phyloP scores from a whole-genome alignment of 2,329 filamentous ascomycete genomes.

The Helicocarpus griseus region DNA sequence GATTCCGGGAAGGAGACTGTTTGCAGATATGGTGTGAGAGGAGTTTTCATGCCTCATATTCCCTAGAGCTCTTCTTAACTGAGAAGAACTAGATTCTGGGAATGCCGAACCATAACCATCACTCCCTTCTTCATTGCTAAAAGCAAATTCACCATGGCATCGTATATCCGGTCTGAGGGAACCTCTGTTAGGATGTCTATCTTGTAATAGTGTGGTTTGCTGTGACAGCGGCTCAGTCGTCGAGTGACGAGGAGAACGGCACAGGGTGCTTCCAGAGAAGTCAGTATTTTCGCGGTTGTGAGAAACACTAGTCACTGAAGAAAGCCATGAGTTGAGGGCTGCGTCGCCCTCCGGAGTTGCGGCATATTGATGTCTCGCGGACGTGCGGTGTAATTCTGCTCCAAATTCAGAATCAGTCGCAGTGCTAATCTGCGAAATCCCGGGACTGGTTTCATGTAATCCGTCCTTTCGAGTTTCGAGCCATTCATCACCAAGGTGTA shows the following conservation, averaged over 20 bases:
- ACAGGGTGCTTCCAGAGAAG: neutral
- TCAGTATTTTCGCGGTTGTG: neutral
- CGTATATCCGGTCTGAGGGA: neutral
- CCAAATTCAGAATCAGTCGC: constrained; percentile 21
- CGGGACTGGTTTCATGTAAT: constrained; percentile 12
- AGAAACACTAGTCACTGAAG: constrained; percentile 2
- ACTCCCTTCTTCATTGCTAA: neutral
- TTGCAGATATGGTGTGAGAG: neutral
- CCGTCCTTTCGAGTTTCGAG: constrained; percentile 1
- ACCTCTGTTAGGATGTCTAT: neutral
- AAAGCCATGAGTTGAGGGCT: constrained; percentile 9
- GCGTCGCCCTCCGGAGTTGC: constrained; percentile 8
- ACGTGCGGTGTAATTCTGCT: constrained; percentile 18
- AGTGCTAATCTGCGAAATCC: constrained; percentile 21
- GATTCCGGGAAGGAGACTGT: neutral
- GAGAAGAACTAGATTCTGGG: neutral
- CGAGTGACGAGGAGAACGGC: neutral
- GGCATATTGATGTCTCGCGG: neutral
- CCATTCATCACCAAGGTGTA: neutral
- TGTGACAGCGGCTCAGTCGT: neutral
- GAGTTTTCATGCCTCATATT: neutral
- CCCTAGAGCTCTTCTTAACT: neutral
- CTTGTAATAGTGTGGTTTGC: neutral
- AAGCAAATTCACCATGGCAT: neutral
- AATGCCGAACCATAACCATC: no score